phyloP scores from a whole-genome alignment of 2,329 filamentous ascomycete species.

The Cercospora berteroae region DNA sequence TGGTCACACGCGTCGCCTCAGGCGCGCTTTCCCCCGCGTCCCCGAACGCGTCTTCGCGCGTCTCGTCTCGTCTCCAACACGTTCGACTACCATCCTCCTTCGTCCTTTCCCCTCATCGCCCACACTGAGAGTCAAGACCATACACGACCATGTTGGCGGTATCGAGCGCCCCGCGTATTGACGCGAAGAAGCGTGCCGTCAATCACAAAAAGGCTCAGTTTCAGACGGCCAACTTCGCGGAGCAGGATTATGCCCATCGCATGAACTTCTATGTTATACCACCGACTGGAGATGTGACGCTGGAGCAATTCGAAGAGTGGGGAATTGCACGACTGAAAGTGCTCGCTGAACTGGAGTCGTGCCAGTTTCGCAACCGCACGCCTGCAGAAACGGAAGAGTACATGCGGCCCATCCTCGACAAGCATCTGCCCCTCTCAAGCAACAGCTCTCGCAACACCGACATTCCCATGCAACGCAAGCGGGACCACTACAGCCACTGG shows the following conservation, averaged over 20 bases:
- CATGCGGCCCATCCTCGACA: conserved; percentile 82
- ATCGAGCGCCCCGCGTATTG: conserved; percentile 42
- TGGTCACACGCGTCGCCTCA: neutral
- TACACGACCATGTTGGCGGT: conserved; percentile 31
- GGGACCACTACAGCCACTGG: conserved; percentile 97
- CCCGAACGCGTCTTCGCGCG: neutral
- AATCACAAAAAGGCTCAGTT: conserved; percentile 83
- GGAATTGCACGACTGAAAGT: conserved; percentile 88
- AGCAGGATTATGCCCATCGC: conserved; percentile 76
- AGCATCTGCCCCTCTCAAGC: conserved; percentile 76
- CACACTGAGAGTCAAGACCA: neutral
- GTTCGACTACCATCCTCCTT: neutral
- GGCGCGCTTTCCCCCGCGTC: neutral
- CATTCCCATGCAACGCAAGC: conserved; percentile 73
- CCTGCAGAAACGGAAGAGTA: conserved; percentile 77
- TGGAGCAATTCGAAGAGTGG: conserved; percentile 99
- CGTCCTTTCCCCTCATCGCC: neutral
- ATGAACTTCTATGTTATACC: conserved; percentile 89
- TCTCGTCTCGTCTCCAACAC: neutral
- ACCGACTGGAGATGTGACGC: conserved; percentile 88
- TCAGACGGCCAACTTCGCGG: conserved; percentile 70
- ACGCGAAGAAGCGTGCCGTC: conserved; percentile 70
- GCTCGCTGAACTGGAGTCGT: conserved; percentile 85
- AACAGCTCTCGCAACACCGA: conserved; percentile 63
- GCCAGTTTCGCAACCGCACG: conserved; percentile 87